Evolutionary conservation across 208 protist genomes (phyloP).

Genomic region (Leptomonas pyrrhocoris): DNA sequence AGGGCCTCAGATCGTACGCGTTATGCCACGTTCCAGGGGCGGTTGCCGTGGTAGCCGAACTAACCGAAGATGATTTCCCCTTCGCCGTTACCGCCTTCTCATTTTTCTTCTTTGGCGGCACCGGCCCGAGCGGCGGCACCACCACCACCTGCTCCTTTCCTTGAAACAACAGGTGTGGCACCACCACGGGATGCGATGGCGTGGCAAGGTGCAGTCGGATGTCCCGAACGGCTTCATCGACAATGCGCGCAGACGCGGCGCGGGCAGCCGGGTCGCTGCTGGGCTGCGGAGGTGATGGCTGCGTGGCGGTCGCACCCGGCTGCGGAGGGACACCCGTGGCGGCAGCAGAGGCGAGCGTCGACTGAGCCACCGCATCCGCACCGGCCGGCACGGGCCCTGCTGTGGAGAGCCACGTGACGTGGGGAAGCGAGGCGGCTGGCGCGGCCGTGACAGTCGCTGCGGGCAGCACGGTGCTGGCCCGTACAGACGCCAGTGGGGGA

Average conservation of each 20-base stretch:
- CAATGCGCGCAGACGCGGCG: constrained; percentile 14
- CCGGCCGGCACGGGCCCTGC: constrained; percentile 5
- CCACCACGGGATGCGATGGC: constrained; percentile 32
- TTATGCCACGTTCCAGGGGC: constrained; percentile 39
- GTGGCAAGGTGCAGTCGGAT: constrained; percentile 14
- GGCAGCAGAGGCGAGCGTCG: constrained; percentile 1
- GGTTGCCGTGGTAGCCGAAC: neutral
- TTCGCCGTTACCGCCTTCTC: neutral
- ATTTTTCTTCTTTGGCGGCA: constrained; percentile 10
- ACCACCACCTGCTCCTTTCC: constrained; percentile 34
- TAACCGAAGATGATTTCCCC: neutral
- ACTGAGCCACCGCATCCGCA: neutral
- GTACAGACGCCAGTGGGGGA: neutral
- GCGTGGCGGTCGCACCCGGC: neutral
- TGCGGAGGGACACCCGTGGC: neutral
- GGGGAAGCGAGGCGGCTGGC: neutral
- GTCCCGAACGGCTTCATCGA: constrained; percentile 18
- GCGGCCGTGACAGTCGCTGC: neutral
- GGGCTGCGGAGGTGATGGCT: neutral
- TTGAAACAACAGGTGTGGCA: constrained; percentile 45
- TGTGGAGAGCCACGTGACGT: neutral
- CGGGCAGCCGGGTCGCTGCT: constrained; percentile 1
- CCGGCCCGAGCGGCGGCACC: constrained; percentile 30
- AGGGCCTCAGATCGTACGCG: constrained; percentile 56
- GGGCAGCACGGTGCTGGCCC: neutral